Percentiles rank a stretch among this genome's conserved stretches.
Evolutionary conservation across 768 basidiomycete genomes (phyloP).

Genomic region (Termitomyces bulborhizus): DNA sequence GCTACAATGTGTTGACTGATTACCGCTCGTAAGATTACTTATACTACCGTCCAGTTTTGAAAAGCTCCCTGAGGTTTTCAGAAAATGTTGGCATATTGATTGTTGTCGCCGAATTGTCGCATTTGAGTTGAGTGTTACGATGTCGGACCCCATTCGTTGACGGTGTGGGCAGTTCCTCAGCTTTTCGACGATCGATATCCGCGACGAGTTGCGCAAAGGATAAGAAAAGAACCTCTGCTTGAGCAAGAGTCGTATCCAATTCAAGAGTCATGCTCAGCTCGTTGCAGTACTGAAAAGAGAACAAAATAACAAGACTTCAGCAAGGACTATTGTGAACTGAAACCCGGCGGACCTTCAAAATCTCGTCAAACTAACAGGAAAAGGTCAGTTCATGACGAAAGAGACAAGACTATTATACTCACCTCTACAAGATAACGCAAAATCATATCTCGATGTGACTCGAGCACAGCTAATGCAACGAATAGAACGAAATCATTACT

Average conservation of each 20-base stretch:
- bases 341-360: constrained; percentile 48
- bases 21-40: neutral
- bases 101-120: constrained; percentile 14
- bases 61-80: constrained; percentile 54
- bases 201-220: constrained; percentile 86
- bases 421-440: constrained; percentile 94
- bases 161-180: constrained; percentile 44
- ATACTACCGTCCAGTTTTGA: constrained; percentile 36
- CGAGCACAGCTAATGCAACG: constrained; percentile 88
- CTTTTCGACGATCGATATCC: constrained; percentile 78
- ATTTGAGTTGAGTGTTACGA: constrained; percentile 8
- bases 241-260: constrained; percentile 89
- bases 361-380: constrained; percentile 65
- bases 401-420: constrained; percentile 6
- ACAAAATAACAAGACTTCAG: constrained; percentile 2
- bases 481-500: constrained; percentile 88
- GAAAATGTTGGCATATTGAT: constrained; percentile 46
- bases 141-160: constrained; percentile 24
- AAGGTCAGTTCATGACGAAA: neutral
- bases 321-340: neutral
- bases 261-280: constrained; percentile 96
- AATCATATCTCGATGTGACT: constrained; percentile 94
- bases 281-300: constrained; percentile 67
- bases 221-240: constrained; percentile 94
- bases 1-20: neutral